These are phyloP conservation scores for Nannochloropsis oceanica DNA, from an alignment of 108 stramenopile species.

Conservation along the genomic window DNA sequence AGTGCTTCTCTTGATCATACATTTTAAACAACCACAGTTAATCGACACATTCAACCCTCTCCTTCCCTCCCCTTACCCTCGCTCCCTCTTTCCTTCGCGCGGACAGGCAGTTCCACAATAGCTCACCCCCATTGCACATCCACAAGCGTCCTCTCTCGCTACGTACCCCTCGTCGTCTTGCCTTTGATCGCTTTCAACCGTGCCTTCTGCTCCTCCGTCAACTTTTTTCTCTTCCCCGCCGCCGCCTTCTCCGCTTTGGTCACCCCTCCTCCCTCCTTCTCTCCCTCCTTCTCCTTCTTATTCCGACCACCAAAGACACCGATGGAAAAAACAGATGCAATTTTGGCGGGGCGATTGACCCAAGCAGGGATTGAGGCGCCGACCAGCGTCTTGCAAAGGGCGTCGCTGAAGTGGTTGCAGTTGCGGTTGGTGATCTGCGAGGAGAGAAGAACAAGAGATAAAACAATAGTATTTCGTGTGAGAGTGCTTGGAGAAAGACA, in stretches of 20 bases:
- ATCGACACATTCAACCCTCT: too few species aligned
- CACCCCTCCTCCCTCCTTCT: not conserved
- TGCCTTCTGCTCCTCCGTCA: constrained; percentile 21
- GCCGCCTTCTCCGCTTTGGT: constrained; percentile 12
- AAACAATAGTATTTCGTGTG: not conserved
- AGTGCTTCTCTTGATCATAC: too few species aligned
- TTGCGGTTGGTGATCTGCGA: not conserved
- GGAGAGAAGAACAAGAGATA: constrained; percentile 3
- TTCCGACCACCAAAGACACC: not conserved
- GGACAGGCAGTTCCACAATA: too few species aligned
- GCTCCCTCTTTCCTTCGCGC: too few species aligned
- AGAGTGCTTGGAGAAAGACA: not conserved
- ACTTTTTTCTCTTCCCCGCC: constrained; percentile 22
- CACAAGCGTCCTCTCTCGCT: too few species aligned
- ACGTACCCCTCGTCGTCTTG: too few species aligned
- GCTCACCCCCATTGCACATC: too few species aligned
- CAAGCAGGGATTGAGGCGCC: not conserved
- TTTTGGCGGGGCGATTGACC: not conserved
- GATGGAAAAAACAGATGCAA: not conserved
- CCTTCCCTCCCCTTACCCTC: too few species aligned
- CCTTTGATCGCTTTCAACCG: not conserved
- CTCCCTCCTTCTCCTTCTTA: not conserved
- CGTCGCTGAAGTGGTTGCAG: constrained; percentile 10
- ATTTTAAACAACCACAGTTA: too few species aligned
- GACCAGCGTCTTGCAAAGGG: not conserved